Conservation (phyloP, 139 green algal genomes). For the Closterium sp. region DNA sequence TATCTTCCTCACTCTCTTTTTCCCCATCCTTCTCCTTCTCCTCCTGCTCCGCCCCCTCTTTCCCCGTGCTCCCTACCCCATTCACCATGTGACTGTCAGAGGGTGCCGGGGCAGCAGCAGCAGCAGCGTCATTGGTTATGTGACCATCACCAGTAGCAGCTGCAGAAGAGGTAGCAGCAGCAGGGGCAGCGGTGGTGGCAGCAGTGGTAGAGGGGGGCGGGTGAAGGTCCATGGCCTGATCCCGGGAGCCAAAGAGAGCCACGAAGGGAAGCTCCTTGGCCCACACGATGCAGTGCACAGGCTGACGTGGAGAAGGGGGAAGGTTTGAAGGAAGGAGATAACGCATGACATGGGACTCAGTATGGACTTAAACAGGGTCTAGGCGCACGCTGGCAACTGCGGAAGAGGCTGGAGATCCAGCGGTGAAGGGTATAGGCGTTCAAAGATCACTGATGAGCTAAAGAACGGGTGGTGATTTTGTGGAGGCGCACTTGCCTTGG, state of each 20-base stretch:
- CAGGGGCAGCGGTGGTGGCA: background rate
- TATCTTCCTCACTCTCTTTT: too few species aligned
- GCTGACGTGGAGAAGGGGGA: slow-evolving; percentile 40
- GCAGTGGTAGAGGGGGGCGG: background rate
- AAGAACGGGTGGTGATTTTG: too few species aligned
- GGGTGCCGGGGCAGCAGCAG: background rate
- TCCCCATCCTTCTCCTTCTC: background rate
- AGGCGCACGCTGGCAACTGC: too few species aligned
- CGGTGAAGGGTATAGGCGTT: too few species aligned
- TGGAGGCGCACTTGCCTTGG: slow-evolving; percentile 66
- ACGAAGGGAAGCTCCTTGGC: slow-evolving; percentile 96
- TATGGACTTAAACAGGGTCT: too few species aligned
- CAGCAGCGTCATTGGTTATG: background rate
- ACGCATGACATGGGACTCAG: background rate
- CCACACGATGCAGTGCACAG: slow-evolving; percentile 98
- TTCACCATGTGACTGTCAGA: background rate
- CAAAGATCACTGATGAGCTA: too few species aligned
- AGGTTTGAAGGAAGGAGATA: background rate
- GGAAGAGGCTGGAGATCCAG: too few species aligned
- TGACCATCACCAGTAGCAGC: background rate
- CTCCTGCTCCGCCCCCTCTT: background rate
- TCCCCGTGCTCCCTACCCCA: background rate
- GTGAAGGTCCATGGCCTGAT: slow-evolving; percentile 48
- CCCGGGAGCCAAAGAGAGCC: slow-evolving; percentile 77
- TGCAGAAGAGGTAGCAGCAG: background rate